Evolutionary conservation across 306 rosid genomes (phyloP), one percentile per base, ranked within the genome.

Genomic region (Fragaria vesca): DNA sequence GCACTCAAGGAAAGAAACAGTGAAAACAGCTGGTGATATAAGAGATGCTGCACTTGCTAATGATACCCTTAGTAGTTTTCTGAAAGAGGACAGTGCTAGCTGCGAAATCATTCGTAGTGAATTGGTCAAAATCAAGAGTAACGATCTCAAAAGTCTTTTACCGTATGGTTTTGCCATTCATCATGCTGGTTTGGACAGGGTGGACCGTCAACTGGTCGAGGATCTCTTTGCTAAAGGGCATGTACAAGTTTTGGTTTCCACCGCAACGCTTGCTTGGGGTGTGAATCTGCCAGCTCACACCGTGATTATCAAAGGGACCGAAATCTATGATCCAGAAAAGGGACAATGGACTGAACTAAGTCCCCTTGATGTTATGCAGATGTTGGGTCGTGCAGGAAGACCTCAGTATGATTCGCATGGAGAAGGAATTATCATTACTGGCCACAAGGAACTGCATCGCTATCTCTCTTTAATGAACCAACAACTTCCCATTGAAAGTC

Each of bases 241-340:
- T 81, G 93, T 88, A 32, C 98, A 94, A 87, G 98, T 94, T 77
- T 79, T 94, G 86, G 97, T 94, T 65, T 94, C 98, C 62, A 94
- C 98, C 61, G 97, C 97, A 9, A 91, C 98, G 70, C 93, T 94
- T 84, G 97, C 98, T 61, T 91, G 97, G 98, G 98, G 97, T 83
- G 97, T 91, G 87, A 94, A 94, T 80, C 84, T 94, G 46, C 97
- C 97, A 36, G 98, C 98, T 57, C 97, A 91, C 72, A 84, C 92
- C 18, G 98, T 94, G 73, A 91, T 94, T 58, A 92, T 92, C 75
- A 94, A 92, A 66, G 98, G 98, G 58, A 92, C 97, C 17, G 96
- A 94, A 87, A 87, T 94, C 54, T 94, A 92, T 83, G 89, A 89
- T 80, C 97, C 96, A 20, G 96, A 89, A 66, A 94, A 92, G 84